A percentile compares a stretch with the other conserved stretches of the same genome.
Conservation (phyloP, 768 basidiomycete genomes). For the Boletus insuetus region DNA sequence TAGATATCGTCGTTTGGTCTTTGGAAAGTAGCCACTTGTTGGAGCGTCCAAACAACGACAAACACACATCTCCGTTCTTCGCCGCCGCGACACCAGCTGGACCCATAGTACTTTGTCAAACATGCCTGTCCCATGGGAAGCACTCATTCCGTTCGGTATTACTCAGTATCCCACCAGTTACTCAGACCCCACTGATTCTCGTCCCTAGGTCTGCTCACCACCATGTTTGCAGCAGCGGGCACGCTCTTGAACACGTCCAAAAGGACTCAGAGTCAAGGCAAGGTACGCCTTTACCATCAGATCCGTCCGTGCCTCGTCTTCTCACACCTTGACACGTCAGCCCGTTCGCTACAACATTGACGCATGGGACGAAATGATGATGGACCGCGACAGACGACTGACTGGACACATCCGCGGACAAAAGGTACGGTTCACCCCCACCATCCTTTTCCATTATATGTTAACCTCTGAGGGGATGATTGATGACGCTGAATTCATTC, state of each 20-base stretch:
- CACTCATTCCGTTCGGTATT: constrained; percentile 90
- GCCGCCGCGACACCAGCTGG: neutral
- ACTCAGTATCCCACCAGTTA: too few species aligned
- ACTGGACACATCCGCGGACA: constrained; percentile 89
- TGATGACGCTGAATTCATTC: neutral
- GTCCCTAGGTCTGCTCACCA: constrained; percentile 70
- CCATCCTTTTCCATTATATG: neutral
- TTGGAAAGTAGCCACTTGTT: too few species aligned
- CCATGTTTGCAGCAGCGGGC: constrained; percentile 88
- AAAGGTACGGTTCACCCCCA: constrained; percentile 55
- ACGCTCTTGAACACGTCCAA: constrained; percentile 80
- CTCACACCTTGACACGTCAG: constrained; percentile 38
- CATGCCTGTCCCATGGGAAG: constrained; percentile 98
- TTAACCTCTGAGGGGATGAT: neutral
- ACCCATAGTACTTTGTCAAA: constrained; percentile 16
- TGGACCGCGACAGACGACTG: constrained; percentile 83
- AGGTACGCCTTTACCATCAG: constrained; percentile 47
- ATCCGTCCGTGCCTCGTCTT: neutral
- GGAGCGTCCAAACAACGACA: constrained; percentile 23
- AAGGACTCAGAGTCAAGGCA: constrained; percentile 83
- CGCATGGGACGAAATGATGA: constrained; percentile 94
- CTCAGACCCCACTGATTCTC: constrained; percentile 4
- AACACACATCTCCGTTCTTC: constrained; percentile 13
- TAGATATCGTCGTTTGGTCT: too few species aligned
- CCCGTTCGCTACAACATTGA: constrained; percentile 84